Conservation (phyloP, 2,329 filamentous ascomycete genomes). For the Diaporthe sp. region DNA sequence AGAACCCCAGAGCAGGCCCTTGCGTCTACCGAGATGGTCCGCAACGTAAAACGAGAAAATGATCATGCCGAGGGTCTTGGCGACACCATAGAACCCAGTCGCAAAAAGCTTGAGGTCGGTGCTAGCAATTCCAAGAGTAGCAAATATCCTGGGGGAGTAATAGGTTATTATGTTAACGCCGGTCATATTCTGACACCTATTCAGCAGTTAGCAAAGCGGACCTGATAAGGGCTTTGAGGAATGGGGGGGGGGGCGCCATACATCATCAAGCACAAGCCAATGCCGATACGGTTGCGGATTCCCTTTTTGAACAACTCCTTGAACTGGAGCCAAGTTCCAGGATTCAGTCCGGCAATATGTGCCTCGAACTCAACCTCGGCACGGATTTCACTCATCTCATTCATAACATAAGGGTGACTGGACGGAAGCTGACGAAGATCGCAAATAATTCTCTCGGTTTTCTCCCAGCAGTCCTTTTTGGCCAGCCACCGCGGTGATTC, state of each 20-base stretch:
- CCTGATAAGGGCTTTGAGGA: too few species aligned
- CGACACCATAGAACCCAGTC: constrained; percentile 24
- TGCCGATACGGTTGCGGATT: constrained; percentile 60
- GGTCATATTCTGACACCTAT: constrained; percentile 77
- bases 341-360: constrained; percentile 61
- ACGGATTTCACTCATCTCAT: constrained; percentile 73
- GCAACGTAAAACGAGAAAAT: constrained; percentile 25
- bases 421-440: constrained; percentile 66
- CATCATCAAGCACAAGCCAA: constrained; percentile 66
- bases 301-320: constrained; percentile 56
- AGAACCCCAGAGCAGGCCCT: constrained; percentile 21
- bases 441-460: constrained; percentile 65
- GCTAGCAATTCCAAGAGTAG: constrained; percentile 18
- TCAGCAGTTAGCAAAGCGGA: constrained; percentile 72
- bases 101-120: constrained; percentile 29
- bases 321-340: constrained; percentile 73
- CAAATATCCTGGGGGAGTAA: constrained; percentile 70
- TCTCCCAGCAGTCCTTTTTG: constrained; percentile 63
- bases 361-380: constrained; percentile 62
- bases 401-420: constrained; percentile 71
- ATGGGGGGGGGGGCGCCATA: neutral
- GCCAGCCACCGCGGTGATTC: constrained; percentile 75
- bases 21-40: constrained; percentile 19
- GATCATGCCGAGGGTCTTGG: constrained; percentile 26
- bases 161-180: constrained; percentile 52